Evolutionary conservation across 2,329 filamentous ascomycete genomes (phyloP).

Genomic region (Aaosphaeria arxii): DNA sequence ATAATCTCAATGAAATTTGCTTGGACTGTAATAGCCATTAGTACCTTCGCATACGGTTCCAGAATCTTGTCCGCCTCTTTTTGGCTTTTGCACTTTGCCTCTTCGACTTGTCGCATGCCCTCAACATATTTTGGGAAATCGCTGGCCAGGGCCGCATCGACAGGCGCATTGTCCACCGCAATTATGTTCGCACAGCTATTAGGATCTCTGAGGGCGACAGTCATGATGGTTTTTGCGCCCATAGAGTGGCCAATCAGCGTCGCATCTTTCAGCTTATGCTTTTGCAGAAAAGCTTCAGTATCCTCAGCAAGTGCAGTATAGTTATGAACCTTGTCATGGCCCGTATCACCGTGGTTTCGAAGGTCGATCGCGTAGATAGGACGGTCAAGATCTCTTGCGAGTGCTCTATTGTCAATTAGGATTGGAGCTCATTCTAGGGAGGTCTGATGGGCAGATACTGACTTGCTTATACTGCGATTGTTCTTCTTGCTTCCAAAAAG

Average conservation of each 20-base stretch:
- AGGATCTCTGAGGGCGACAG: constrained; percentile 71
- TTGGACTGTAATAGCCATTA: background rate
- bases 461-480: constrained; percentile 94
- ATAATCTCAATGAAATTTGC: background rate
- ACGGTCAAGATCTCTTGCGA: constrained; percentile 77
- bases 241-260: constrained; percentile 93
- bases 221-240: constrained; percentile 94
- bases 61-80: constrained; percentile 80
- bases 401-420: constrained; percentile 52
- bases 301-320: constrained; percentile 82
- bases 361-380: constrained; percentile 85
- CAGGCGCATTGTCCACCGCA: constrained; percentile 87
- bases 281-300: constrained; percentile 71
- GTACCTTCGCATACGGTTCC: constrained; percentile 62
- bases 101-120: constrained; percentile 80
- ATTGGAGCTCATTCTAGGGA: background rate
- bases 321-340: constrained; percentile 72
- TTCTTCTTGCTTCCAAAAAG: constrained; percentile 96
- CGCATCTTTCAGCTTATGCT: constrained; percentile 66
- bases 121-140: constrained; percentile 78
- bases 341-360: constrained; percentile 89
- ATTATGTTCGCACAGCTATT: constrained; percentile 68
- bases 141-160: constrained; percentile 71
- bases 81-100: constrained; percentile 63
- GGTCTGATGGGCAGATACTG: constrained; percentile 34